Conservation (phyloP, 148 eudicot species). For the Rhododendron williamsianum region DNA sequence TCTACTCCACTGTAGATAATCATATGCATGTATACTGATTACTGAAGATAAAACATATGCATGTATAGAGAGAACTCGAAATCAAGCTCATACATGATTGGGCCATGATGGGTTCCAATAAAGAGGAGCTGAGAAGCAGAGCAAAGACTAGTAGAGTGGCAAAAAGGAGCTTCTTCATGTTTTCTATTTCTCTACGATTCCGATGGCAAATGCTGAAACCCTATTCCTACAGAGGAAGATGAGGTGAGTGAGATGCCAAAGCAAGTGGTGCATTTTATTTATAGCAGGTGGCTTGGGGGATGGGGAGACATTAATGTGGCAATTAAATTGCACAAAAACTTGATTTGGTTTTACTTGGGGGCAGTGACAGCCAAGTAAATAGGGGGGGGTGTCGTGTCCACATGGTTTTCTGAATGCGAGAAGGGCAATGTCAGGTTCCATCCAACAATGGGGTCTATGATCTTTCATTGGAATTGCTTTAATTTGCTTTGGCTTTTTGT, state of each 20-base stretch:
- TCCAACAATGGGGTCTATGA: neutral
- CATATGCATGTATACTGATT: neutral
- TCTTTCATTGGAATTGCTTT: neutral
- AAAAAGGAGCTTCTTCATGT: slow-evolving; percentile 22
- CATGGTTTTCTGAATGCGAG: neutral
- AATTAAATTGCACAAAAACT: neutral
- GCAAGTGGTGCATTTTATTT: neutral
- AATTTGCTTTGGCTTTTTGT: neutral
- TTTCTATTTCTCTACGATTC: neutral
- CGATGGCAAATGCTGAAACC: neutral
- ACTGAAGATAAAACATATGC: neutral
- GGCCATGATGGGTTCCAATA: slow-evolving; percentile 30
- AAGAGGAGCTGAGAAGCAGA: slow-evolving; percentile 24
- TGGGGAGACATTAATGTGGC: neutral
- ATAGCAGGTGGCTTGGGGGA: neutral
- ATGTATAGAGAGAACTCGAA: neutral
- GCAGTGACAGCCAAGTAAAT: neutral
- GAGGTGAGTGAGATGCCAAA: neutral
- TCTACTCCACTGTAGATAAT: neutral
- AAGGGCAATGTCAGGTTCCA: neutral
- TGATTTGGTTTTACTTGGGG: neutral
- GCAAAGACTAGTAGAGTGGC: slow-evolving; percentile 20
- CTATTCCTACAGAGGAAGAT: neutral
- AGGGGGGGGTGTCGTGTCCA: neutral
- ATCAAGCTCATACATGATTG: slow-evolving; percentile 9